phyloP scores from a whole-genome alignment of 225 moss, liverwort and hornwort genomes.

The Physcomitrellopsis africana region DNA sequence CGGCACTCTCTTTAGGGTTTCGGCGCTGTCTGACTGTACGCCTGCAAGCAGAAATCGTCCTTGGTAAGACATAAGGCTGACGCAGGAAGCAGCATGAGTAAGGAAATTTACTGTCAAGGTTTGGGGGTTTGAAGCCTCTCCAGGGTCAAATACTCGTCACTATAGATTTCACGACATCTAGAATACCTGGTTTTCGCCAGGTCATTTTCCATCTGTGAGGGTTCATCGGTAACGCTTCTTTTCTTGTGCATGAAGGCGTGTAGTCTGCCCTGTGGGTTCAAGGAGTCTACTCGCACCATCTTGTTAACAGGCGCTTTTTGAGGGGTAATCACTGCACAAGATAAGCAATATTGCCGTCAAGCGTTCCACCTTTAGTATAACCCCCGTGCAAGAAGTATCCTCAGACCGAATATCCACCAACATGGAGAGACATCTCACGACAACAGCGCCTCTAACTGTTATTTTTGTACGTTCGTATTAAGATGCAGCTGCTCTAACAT shows the following conservation, averaged over 20 bases:
- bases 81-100: background rate
- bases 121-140: conserved; percentile 7
- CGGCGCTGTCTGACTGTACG: conserved; percentile 80
- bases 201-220: conserved; percentile 62
- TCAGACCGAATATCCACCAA: conserved; percentile 22
- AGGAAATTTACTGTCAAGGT: background rate
- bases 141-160: background rate
- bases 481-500: conserved; percentile 14
- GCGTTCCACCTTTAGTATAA: background rate
- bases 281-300: conserved; percentile 84
- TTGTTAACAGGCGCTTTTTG: conserved; percentile 89
- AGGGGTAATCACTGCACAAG: conserved; percentile 37
- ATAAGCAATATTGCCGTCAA: conserved; percentile 25
- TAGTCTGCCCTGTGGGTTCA: conserved; percentile 85
- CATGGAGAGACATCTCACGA: conserved; percentile 2
- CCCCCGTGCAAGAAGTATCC: conserved; percentile 7
- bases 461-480: conserved; percentile 12
- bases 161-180: background rate
- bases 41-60: conserved; percentile 47
- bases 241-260: conserved; percentile 85
- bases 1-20: conserved; percentile 90
- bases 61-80: background rate
- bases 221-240: conserved; percentile 35
- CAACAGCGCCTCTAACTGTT: conserved; percentile 17
- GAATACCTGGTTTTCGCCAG: conserved; percentile 78